Conservation (phyloP, 1,284 basidiomycete genomes). For the Ceraceosorus guamensis region DNA sequence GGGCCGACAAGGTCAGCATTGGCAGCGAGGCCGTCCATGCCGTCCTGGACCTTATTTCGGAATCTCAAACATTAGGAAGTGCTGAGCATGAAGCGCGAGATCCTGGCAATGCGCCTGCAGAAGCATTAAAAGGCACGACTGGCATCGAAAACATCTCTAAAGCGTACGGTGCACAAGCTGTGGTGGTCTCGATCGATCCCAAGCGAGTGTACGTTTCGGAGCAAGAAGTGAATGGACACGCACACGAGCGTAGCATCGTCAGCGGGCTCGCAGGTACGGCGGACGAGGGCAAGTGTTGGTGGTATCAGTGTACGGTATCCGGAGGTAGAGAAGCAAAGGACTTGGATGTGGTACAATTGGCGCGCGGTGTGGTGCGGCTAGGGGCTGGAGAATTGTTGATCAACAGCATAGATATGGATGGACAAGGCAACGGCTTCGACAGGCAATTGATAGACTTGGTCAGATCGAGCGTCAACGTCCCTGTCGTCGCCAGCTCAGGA, state of each 20-base stretch:
- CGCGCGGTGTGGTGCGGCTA: constrained; percentile 74
- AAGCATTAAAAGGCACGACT: constrained; percentile 53
- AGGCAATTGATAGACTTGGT: constrained; percentile 68
- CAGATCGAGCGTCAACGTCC: constrained; percentile 69
- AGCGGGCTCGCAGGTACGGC: constrained; percentile 53
- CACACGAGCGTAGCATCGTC: constrained; percentile 39
- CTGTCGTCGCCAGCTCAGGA: constrained; percentile 80
- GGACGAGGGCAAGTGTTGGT: constrained; percentile 65
- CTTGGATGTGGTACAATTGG: constrained; percentile 87
- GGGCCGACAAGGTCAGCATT: constrained; percentile 94
- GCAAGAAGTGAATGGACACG: constrained; percentile 51
- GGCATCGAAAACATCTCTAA: constrained; percentile 88
- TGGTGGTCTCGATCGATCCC: constrained; percentile 96
- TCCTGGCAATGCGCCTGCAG: constrained; percentile 26
- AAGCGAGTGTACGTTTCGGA: constrained; percentile 75
- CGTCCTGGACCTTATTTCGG: constrained; percentile 67
- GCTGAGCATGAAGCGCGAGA: constrained; percentile 53
- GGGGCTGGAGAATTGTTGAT: constrained; percentile 93
- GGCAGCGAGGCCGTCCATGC: constrained; percentile 91
- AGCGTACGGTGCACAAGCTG: constrained; percentile 90
- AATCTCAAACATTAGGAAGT: background rate
- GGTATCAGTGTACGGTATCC: constrained; percentile 96
- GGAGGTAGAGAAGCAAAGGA: constrained; percentile 82
- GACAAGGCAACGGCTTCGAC: constrained; percentile 88
- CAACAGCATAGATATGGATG: constrained; percentile 95